Conservation (phyloP, 75 land plant species). For the Cupressus sempervirens region DNA sequence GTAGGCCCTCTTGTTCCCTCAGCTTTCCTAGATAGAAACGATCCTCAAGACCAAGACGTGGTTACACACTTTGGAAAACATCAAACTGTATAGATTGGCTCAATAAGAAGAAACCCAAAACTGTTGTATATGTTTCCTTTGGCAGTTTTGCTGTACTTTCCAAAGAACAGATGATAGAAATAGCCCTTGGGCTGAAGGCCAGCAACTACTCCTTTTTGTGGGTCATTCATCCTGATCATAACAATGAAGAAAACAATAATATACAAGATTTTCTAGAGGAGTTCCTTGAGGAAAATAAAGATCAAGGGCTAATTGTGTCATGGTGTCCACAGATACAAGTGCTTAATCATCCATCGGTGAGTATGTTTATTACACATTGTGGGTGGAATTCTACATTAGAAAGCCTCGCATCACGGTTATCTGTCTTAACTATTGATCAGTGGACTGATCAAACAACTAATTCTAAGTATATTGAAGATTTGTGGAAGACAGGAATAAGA, state of each 20-base stretch:
- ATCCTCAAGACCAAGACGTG: neutral
- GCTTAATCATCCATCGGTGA: slow-evolving; percentile 14
- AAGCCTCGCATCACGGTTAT: slow-evolving; percentile 14
- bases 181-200: slow-evolving; percentile 24
- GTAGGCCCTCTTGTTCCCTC: slow-evolving; percentile 33
- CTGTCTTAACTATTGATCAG: slow-evolving; percentile 10
- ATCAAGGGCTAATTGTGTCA: slow-evolving; percentile 17
- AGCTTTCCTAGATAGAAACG: neutral
- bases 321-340: slow-evolving; percentile 24
- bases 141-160: slow-evolving; percentile 35
- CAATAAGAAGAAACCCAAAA: slow-evolving; percentile 16
- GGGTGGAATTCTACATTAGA: slow-evolving; percentile 27
- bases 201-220: slow-evolving; percentile 29
- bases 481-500: slow-evolving; percentile 29
- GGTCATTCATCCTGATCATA: slow-evolving; percentile 12
- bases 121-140: slow-evolving; percentile 39
- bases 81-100: slow-evolving; percentile 36
- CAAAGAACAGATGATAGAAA: slow-evolving; percentile 25
- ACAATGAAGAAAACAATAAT: neutral
- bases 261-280: neutral
- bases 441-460: slow-evolving; percentile 27
- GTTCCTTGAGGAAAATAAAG: slow-evolving; percentile 6
- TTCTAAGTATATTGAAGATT: slow-evolving; percentile 18
- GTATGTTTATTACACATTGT: slow-evolving; percentile 19
- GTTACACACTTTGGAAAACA: slow-evolving; percentile 19